Evolutionary conservation across 2,329 filamentous ascomycete species (phyloP).

Genomic region (Intubia oerlemansii): DNA sequence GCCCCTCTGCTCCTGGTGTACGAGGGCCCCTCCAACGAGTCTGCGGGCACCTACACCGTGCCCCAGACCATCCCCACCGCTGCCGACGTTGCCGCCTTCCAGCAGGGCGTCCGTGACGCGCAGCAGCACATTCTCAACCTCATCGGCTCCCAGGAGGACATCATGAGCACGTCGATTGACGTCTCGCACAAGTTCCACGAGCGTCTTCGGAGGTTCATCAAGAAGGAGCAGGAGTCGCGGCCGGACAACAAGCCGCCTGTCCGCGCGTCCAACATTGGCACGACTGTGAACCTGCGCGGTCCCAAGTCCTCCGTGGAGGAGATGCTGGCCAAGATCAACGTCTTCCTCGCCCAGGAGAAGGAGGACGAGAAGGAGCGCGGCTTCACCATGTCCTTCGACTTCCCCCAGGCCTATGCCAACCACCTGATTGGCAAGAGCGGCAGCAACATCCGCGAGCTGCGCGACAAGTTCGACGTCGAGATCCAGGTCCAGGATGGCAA

Average conservation of each 20-base stretch:
- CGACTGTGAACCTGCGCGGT: slow-evolving; percentile 52
- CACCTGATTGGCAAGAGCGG: slow-evolving; percentile 53
- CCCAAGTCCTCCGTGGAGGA: slow-evolving; percentile 51
- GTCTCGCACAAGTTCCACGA: slow-evolving; percentile 42
- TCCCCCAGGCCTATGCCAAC: slow-evolving; percentile 86
- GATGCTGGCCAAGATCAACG: slow-evolving; percentile 49
- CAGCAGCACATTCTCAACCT: slow-evolving; percentile 33
- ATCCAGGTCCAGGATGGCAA: slow-evolving; percentile 87
- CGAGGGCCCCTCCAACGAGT: slow-evolving; percentile 32
- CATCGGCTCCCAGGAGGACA: slow-evolving; percentile 35
- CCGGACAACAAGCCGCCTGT: slow-evolving; percentile 36
- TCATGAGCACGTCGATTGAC: slow-evolving; percentile 28
- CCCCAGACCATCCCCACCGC: slow-evolving; percentile 27
- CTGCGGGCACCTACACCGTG: slow-evolving; percentile 26
- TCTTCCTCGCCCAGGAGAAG: slow-evolving; percentile 73
- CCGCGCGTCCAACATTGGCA: slow-evolving; percentile 34
- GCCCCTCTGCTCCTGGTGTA: slow-evolving; percentile 52
- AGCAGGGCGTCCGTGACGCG: slow-evolving; percentile 32
- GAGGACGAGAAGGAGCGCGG: slow-evolving; percentile 86
- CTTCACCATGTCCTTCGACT: slow-evolving; percentile 71
- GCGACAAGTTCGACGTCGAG: slow-evolving; percentile 46
- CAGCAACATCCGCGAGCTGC: slow-evolving; percentile 42
- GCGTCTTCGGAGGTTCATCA: slow-evolving; percentile 40
- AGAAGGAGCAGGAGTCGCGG: slow-evolving; percentile 38
- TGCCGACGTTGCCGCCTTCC: slow-evolving; percentile 29